A percentile compares a stretch with the other conserved stretches of the same genome.
phyloP scores from a whole-genome alignment of 2,329 filamentous ascomycete genomes.

The Akanthomyces dipterigenus region DNA sequence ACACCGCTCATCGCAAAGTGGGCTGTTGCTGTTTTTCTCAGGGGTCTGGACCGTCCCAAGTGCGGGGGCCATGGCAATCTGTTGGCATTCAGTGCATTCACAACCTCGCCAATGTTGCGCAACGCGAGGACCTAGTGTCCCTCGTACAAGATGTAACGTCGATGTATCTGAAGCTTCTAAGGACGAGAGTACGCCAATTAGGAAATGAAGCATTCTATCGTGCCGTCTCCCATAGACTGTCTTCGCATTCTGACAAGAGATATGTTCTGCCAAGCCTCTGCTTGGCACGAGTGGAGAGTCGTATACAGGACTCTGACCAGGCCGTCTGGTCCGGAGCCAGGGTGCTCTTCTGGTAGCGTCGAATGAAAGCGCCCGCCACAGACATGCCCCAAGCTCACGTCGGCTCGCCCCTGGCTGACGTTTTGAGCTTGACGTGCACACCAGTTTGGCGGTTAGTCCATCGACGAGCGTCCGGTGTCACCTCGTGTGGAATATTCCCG shows the following conservation, averaged over 20 bases:
- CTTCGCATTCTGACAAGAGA: not conserved
- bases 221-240: not conserved
- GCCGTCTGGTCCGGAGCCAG: not conserved
- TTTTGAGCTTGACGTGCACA: not conserved
- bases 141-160: not conserved
- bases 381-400: not conserved
- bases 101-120: not conserved
- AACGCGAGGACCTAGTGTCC: not conserved
- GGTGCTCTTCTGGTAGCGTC: not conserved
- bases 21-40: slow-evolving; percentile 5
- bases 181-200: not conserved
- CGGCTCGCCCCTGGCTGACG: not conserved
- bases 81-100: slow-evolving; percentile 3
- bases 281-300: slow-evolving; percentile 1
- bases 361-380: not conserved
- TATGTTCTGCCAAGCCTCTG: not conserved
- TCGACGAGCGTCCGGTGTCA: not conserved
- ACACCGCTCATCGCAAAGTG: slow-evolving; percentile 11
- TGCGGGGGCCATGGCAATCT: slow-evolving; percentile 4
- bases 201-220: too few relatives aligned
- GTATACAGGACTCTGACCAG: not conserved
- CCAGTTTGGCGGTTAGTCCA: not conserved
- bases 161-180: not conserved
- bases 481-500: not conserved
- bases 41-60: slow-evolving; percentile 2